Evolutionary conservation across 495 filamentous ascomycete species (phyloP).

Genomic region (Xylaria palmicola): DNA sequence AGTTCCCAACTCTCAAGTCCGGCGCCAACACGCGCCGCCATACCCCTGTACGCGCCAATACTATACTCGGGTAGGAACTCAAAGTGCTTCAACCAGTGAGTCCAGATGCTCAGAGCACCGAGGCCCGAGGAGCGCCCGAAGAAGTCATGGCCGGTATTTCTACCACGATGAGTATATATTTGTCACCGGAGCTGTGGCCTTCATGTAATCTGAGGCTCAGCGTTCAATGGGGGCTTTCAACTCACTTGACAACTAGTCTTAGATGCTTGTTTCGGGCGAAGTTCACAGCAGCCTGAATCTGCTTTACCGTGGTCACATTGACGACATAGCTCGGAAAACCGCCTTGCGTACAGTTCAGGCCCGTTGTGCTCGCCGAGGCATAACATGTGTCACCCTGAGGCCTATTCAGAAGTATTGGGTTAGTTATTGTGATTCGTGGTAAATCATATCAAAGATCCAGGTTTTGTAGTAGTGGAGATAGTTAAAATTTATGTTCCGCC

Average conservation of each 20-base stretch:
- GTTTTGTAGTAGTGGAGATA: too few relatives aligned
- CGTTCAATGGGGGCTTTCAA: conserved; percentile 12
- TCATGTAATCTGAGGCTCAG: too few relatives aligned
- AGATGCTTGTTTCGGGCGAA: conserved; percentile 61
- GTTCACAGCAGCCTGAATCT: conserved; percentile 59
- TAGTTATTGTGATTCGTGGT: too few relatives aligned
- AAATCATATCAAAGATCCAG: too few relatives aligned
- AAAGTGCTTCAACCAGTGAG: conserved; percentile 50
- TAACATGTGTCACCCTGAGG: conserved; percentile 44
- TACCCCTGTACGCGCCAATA: conserved; percentile 40
- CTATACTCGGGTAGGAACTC: conserved; percentile 37
- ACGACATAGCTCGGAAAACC: conserved; percentile 60
- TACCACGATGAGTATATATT: conserved; percentile 43
- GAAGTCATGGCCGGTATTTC: conserved; percentile 71
- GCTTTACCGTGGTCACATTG: conserved; percentile 53
- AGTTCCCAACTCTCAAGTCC: conserved; percentile 49
- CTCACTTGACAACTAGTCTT: conserved; percentile 63
- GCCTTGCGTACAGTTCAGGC: conserved; percentile 51
- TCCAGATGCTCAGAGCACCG: conserved; percentile 60
- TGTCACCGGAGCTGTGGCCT: conserved; percentile 44
- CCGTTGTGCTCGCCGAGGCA: conserved; percentile 32
- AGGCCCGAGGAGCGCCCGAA: conserved; percentile 52
- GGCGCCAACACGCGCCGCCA: conserved; percentile 45
- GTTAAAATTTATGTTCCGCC: too few relatives aligned
- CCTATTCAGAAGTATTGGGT: too few relatives aligned